phyloP scores from a whole-genome alignment of 257 asterid species.

The Salvia hispanica region DNA sequence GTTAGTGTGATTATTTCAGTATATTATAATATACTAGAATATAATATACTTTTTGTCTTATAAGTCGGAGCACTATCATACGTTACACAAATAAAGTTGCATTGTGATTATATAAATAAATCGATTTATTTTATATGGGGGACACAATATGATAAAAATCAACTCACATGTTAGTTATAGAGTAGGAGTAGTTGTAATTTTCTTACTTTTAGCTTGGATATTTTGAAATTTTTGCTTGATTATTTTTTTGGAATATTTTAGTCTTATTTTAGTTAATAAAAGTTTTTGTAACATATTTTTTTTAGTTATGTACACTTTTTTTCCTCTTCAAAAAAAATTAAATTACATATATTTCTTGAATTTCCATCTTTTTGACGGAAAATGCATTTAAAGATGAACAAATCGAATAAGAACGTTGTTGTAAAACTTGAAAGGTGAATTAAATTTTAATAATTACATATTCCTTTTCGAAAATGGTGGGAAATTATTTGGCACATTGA shows the following conservation, averaged over 20 bases:
- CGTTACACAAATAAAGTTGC: background rate
- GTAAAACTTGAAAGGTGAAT: background rate
- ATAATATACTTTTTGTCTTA: background rate
- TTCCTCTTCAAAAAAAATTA: no score
- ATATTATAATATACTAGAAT: background rate
- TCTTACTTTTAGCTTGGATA: background rate
- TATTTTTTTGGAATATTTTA: background rate
- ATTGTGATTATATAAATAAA: background rate
- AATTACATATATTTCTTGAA: background rate
- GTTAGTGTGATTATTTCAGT: background rate
- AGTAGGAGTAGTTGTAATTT: background rate
- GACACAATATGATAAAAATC: background rate
- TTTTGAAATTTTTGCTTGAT: background rate
- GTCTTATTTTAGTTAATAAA: background rate
- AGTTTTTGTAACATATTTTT: no score
- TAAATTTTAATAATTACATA: background rate
- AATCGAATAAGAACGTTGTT: background rate
- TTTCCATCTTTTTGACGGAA: background rate
- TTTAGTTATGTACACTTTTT: no score
- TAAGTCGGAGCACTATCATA: background rate
- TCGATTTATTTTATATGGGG: background rate
- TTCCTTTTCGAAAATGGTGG: background rate
- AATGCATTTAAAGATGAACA: background rate
- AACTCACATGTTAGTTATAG: background rate
- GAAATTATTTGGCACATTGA: slow-evolving; percentile 13